Percentiles rank a stretch among this genome's conserved stretches.
Conservation (phyloP, 176 grass and related monocot genomes). For the Eleusine coracana region DNA sequence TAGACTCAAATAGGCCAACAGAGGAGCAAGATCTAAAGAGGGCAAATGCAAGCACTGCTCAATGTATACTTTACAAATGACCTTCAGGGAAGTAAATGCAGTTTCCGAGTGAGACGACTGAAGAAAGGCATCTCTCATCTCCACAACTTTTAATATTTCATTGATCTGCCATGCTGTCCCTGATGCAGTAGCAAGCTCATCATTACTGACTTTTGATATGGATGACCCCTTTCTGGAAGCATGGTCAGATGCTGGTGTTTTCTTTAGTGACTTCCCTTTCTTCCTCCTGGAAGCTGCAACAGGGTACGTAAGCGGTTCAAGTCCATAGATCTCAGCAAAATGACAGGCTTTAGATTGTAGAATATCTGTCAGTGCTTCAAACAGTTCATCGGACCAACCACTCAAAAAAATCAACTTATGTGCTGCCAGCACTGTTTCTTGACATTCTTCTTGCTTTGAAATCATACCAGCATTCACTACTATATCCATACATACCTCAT, state of each 20-base stretch:
- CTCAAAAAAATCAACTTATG: constrained; percentile 69
- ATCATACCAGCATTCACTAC: constrained; percentile 53
- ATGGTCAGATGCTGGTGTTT: constrained; percentile 41
- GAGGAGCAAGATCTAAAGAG: constrained; percentile 55
- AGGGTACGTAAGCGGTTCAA: constrained; percentile 39
- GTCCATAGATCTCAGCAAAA: constrained; percentile 55
- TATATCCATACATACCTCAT: constrained; percentile 68
- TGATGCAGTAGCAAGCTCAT: constrained; percentile 60
- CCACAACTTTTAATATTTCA: constrained; percentile 60
- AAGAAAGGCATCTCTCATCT: constrained; percentile 59
- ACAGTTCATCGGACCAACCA: constrained; percentile 71
- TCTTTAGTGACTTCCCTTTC: constrained; percentile 62
- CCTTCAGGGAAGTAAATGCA: constrained; percentile 67
- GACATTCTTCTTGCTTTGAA: constrained; percentile 60
- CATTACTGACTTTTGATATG: constrained; percentile 39
- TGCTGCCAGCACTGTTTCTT: constrained; percentile 50
- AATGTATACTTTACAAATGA: constrained; percentile 67
- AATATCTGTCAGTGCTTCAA: constrained; percentile 70
- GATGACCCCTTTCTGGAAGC: constrained; percentile 49
- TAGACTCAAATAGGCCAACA: constrained; percentile 70
- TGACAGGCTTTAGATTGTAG: constrained; percentile 61
- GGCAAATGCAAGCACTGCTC: constrained; percentile 66
- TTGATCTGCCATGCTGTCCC: constrained; percentile 83
- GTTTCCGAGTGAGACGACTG: constrained; percentile 63
- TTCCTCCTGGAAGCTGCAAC: constrained; percentile 57